A percentile compares a stretch with the other conserved stretches of the same genome.
Conservation (phyloP, 108 stramenopile species). For the Mayamaea pseudoterrestris region DNA sequence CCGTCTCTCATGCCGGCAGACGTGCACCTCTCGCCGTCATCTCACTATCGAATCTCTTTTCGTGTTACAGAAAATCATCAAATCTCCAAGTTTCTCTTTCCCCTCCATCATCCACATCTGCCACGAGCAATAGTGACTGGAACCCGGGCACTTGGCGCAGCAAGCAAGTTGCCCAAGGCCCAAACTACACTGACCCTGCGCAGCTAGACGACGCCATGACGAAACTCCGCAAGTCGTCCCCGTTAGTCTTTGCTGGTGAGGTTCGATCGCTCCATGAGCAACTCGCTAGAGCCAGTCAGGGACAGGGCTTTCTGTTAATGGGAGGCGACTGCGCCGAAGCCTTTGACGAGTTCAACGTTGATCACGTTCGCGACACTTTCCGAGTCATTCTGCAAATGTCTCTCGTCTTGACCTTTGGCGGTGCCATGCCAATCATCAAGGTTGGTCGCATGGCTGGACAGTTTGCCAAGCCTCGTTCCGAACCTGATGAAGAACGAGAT, state of each 20-base stretch:
- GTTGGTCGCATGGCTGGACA: constrained; percentile 96
- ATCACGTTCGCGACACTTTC: constrained; percentile 92
- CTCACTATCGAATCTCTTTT: no score
- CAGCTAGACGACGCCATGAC: constrained; percentile 48
- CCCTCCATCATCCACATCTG: neutral
- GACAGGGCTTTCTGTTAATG: constrained; percentile 96
- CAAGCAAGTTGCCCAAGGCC: constrained; percentile 58
- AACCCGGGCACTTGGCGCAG: constrained; percentile 65
- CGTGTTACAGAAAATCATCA: no score
- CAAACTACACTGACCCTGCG: constrained; percentile 60
- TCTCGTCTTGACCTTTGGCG: constrained; percentile 91
- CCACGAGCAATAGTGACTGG: constrained; percentile 31
- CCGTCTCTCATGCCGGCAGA: no score
- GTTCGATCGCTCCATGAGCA: constrained; percentile 83
- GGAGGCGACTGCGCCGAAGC: constrained; percentile 98
- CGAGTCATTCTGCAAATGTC: constrained; percentile 90
- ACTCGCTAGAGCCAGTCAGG: constrained; percentile 84
- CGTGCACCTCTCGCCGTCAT: no score
- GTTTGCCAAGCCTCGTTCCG: constrained; percentile 95
- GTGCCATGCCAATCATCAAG: constrained; percentile 91
- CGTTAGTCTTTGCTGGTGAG: constrained; percentile 88
- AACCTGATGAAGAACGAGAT: constrained; percentile 76
- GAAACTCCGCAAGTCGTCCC: constrained; percentile 43
- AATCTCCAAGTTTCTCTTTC: no score
- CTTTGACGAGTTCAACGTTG: constrained; percentile 88